Evolutionary conservation across 2,329 filamentous ascomycete species (phyloP).

Genomic region (Fusarium odoratissimum): DNA sequence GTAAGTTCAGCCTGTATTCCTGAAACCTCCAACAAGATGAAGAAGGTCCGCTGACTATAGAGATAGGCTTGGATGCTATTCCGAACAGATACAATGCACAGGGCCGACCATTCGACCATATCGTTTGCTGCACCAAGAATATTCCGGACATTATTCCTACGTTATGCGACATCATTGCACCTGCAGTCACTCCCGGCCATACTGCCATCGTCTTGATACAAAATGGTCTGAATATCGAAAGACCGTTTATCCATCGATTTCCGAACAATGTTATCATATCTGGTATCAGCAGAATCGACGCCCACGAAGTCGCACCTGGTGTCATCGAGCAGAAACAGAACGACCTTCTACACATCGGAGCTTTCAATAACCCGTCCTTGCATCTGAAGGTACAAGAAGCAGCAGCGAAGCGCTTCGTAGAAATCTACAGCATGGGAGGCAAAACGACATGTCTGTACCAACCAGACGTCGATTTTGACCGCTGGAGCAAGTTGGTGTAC

Average conservation of each 20-base stretch:
- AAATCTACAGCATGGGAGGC: not conserved
- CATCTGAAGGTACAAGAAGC: not conserved
- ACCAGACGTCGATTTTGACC: not conserved
- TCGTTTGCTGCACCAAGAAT: not conserved
- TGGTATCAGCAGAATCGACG: not conserved
- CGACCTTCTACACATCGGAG: not conserved
- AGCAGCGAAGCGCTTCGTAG: not conserved
- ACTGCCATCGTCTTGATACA: not conserved
- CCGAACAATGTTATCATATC: not conserved
- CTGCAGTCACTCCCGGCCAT: not conserved
- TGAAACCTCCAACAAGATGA: not conserved
- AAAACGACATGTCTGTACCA: not conserved
- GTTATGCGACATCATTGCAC: not conserved
- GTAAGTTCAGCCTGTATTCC: not conserved
- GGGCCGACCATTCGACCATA: not conserved
- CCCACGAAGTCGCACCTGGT: not conserved
- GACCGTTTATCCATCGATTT: not conserved
- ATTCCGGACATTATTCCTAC: not conserved
- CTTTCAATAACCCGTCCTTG: not conserved
- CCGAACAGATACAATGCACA: not conserved
- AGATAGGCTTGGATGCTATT: not conserved
- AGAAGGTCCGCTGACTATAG: accelerated
- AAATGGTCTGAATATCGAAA: not conserved
- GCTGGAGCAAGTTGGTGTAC: not conserved
- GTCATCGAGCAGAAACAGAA: not conserved